Evolutionary conservation across 139 green algal species (phyloP).

Genomic region (Asterochloris erici): DNA sequence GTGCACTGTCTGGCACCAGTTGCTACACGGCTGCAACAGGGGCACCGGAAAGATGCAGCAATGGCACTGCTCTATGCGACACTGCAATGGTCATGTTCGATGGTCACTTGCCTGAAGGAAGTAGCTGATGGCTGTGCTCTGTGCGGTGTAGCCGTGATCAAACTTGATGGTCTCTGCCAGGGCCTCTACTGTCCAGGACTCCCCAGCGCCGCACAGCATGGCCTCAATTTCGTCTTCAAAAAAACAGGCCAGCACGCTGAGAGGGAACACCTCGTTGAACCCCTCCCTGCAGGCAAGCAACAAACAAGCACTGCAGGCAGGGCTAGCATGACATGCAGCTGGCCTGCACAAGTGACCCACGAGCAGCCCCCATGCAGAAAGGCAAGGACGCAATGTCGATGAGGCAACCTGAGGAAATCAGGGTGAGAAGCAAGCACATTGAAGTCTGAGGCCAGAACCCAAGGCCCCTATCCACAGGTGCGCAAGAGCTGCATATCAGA

Average conservation of each 20-base stretch:
- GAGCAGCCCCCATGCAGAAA: too few species aligned
- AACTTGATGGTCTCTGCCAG: constrained; percentile 90
- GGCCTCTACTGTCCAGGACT: constrained; percentile 77
- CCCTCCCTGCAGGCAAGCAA: constrained; percentile 47
- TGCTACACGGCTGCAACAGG: too few species aligned
- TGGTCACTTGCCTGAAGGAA: constrained; percentile 32
- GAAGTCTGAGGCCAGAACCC: too few species aligned
- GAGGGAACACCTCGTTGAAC: constrained; percentile 84
- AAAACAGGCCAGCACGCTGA: constrained; percentile 68
- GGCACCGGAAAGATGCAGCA: neutral
- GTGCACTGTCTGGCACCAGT: too few species aligned
- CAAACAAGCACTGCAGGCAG: neutral
- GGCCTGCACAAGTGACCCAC: too few species aligned
- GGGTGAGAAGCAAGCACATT: too few species aligned
- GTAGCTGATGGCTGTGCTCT: constrained; percentile 35
- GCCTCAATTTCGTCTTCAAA: constrained; percentile 91
- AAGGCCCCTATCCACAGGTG: too few species aligned
- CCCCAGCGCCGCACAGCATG: constrained; percentile 85
- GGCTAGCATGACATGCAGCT: neutral
- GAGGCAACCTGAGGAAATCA: too few species aligned
- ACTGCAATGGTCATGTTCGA: too few species aligned
- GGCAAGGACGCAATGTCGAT: too few species aligned
- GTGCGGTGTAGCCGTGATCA: constrained; percentile 81
- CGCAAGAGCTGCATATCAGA: too few species aligned
- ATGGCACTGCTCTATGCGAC: too few species aligned